Base-by-base conservation (phyloP, 345 rosid genomes). In the Dipteronia dyeriana region DNA sequence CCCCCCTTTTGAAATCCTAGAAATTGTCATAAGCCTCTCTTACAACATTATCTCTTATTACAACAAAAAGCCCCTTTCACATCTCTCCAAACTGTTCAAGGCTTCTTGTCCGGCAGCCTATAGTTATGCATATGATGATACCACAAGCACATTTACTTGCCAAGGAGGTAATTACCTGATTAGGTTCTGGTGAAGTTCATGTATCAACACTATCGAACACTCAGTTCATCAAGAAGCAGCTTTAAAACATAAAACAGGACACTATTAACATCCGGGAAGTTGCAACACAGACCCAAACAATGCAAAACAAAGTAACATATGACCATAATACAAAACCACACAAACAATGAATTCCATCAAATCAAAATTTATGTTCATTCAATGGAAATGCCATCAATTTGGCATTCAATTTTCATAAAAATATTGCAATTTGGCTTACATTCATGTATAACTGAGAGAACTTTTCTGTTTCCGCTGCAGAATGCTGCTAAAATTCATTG, bases 51-150 rank as follows among this genome's bases (percentile, higher is more conserved):
- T 34, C 38, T 34, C 38, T 4, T 34, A 34, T 0, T 34, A 4
- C 38, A 34, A 34, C 38, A 34, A 34, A 34, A 34, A 4, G 6
- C 38, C 38, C 38, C 38, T 5, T 34, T 34, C 88, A 22, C 78
- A 80, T 63, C 87, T 78, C 79, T 86, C 91, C 14, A 79, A 73
- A 70, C 67, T 75, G 41, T 87, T 87, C 83, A 87, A 87, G 77
- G 75, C 76, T 1, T 80, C 86, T 62, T 89, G 91, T 16, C 88
- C 87, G 0, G 64, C 78, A 61, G 84, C 86, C 31, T 89, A 86
- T 56, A 84, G 87, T 51, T 87, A 87, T 38, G 92, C 92, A 11
- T 86, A 83, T 34, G 91, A 86, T 75, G 89, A 89, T 74, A 74
- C 82, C 12, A 75, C 90, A 0, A 89, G 89, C 75, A 62, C 69